Evolutionary conservation across 352 stramenopile species (phyloP).

Genomic region (Elongisporangium prolatum): DNA sequence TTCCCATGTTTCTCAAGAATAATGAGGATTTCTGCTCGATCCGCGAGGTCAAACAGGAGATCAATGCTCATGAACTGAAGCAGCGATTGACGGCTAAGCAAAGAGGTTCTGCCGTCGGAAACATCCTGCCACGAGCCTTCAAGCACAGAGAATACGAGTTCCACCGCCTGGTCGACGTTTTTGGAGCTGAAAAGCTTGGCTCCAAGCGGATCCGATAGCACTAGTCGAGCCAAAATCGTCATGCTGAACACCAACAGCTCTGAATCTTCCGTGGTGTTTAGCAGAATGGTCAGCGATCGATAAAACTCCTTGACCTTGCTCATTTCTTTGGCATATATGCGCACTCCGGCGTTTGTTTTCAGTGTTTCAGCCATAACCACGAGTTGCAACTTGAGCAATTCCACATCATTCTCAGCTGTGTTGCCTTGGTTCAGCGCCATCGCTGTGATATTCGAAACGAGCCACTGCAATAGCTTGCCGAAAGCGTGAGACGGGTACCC

Average conservation of each 20-base stretch:
- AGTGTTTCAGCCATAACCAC: conserved; percentile 63
- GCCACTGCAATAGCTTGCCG: conserved; percentile 64
- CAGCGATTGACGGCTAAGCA: conserved; percentile 29
- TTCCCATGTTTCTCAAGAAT: conserved; percentile 50
- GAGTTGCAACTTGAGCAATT: conserved; percentile 60
- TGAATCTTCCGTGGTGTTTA: conserved; percentile 73
- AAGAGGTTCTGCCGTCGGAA: conserved; percentile 16
- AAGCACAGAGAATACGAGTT: conserved; percentile 70
- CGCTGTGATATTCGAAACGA: conserved; percentile 39
- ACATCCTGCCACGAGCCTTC: conserved; percentile 44
- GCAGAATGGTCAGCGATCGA: conserved; percentile 69
- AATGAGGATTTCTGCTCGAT: conserved; percentile 47
- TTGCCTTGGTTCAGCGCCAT: conserved; percentile 33
- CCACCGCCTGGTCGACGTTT: conserved; percentile 70
- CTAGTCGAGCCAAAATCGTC: conserved; percentile 66
- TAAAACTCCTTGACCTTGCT: conserved; percentile 80
- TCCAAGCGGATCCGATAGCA: conserved; percentile 67
- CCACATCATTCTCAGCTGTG: conserved; percentile 28
- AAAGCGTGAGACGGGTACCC: conserved; percentile 70
- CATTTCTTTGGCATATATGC: conserved; percentile 76
- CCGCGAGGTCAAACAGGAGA: conserved; percentile 58
- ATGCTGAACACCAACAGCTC: conserved; percentile 77
- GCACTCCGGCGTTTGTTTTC: conserved; percentile 63
- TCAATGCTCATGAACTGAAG: conserved; percentile 62
- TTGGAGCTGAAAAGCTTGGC: conserved; percentile 80